Evolutionary conservation across 495 filamentous ascomycete species (phyloP), one percentile per base, ranked within the genome.

Genomic region (Beverwykella pulmonaria): DNA sequence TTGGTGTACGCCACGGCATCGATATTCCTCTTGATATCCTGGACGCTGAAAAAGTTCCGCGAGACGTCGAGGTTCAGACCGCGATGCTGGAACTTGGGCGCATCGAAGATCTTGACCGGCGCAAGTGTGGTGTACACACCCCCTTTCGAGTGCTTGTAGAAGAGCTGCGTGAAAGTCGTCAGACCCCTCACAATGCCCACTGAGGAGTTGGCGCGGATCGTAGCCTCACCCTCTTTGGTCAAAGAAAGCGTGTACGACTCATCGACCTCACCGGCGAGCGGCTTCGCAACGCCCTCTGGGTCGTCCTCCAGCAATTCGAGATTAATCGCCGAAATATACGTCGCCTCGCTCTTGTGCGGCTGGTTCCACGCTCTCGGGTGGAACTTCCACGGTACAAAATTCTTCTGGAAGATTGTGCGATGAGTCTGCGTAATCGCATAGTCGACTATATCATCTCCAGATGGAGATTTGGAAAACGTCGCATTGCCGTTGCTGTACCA

Each of bases 341-440:
- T 78, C 65, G n/a, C 68, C 41, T 71, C 64, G 44, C 73, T 74
- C 29, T 74, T 62, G 30, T 74, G 71, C 1, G 90, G 90, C 76
- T 92, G 90, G 63, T 81, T 65, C 44, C 81, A 76, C 48, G 82
- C 77, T 15, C 86, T 82, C 27, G 82, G 80, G 66, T 89, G 81
- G 61, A 93, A 84, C 77, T 87, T 90, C 90, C 90, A 93, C 3
- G 90, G 90, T 14, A 90, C 81, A 48, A 91, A 85, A 63, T 82
- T 83, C 64, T 85, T 75, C 25, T 78, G 74, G 74, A 92, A 86
- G 29, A 91, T 82, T 49, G 77, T 81, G 22, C 76, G 66, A 52
- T 75, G 74, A 20, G 82, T 78, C 9, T 80, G 76, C 50, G 76
- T 66, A 59, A 86, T 71, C 26, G 80, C 79, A 49, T 75, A 75